A percentile compares a stretch with the other conserved stretches of the same genome.
Evolutionary conservation across 192 early-diverging fungal genomes (phyloP).

Genomic region (Glomus cerebriforme): DNA sequence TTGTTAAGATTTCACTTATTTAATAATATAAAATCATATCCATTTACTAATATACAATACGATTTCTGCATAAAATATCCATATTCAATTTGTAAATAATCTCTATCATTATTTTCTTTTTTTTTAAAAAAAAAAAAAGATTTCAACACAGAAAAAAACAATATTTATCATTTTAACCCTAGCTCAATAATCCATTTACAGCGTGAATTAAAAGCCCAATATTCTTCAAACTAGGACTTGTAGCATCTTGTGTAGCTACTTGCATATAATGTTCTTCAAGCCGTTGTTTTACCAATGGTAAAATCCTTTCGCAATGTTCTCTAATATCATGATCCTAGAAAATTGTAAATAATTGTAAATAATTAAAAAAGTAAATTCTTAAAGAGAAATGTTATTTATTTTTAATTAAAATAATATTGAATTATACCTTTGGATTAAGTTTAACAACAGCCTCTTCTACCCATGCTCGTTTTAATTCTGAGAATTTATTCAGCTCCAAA

Average conservation of each 20-base stretch:
- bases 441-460: slow-evolving; percentile 30
- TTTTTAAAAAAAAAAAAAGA: too few relatives aligned
- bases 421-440: slow-evolving; percentile 40
- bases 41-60: too few relatives aligned
- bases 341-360: background rate
- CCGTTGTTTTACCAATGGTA: slow-evolving; percentile 36
- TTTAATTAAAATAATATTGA: slow-evolving; percentile 35
- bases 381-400: slow-evolving; percentile 33
- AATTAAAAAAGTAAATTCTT: background rate
- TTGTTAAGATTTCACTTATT: too few relatives aligned
- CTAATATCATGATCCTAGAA: slow-evolving; percentile 37
- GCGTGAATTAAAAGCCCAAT: slow-evolving; percentile 21
- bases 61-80: too few relatives aligned
- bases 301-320: slow-evolving; percentile 39
- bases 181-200: slow-evolving; percentile 8
- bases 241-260: slow-evolving; percentile 9
- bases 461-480: slow-evolving; percentile 28
- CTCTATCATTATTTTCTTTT: too few relatives aligned
- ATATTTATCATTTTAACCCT: background rate
- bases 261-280: slow-evolving; percentile 37
- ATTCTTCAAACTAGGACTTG: slow-evolving; percentile 19
- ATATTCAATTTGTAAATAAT: too few relatives aligned
- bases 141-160: too few relatives aligned
- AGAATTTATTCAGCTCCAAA: slow-evolving; percentile 28
- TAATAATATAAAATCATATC: too few relatives aligned